Conservation (phyloP, 2,329 filamentous ascomycete genomes). For the Cordyceps tenuipes region DNA sequence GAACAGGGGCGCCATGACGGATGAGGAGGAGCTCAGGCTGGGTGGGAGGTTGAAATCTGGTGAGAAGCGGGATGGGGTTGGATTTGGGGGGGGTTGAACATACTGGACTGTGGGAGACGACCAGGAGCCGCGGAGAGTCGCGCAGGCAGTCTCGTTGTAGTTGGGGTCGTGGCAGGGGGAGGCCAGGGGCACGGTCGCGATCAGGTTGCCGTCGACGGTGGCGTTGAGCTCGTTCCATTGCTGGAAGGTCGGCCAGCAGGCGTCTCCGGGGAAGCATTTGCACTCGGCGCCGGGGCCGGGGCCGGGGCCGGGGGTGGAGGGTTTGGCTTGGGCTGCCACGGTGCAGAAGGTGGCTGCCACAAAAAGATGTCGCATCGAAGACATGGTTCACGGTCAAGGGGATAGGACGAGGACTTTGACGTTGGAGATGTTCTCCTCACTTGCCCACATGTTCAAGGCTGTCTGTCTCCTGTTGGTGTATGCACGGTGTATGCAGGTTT, state of each 20-base stretch:
- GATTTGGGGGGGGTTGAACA: conserved; percentile 4
- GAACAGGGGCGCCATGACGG: conserved; percentile 26
- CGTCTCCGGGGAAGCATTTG: conserved; percentile 12
- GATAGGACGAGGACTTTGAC: too few relatives aligned
- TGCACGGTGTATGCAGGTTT: too few relatives aligned
- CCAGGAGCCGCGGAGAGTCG: conserved; percentile 25
- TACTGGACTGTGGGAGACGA: conserved; percentile 23
- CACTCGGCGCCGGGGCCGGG: neutral
- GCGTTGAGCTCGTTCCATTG: neutral
- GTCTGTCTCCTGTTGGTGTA: too few relatives aligned
- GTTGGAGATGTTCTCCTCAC: too few relatives aligned
- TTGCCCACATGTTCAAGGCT: too few relatives aligned
- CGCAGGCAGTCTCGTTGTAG: conserved; percentile 36
- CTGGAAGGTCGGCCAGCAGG: neutral
- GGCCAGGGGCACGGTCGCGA: conserved; percentile 43
- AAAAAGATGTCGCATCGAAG: neutral
- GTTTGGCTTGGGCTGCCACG: neutral
- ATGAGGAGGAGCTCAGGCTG: conserved; percentile 13
- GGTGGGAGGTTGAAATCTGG: neutral
- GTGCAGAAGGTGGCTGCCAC: neutral
- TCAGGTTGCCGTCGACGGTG: conserved; percentile 29
- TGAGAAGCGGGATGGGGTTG: too few relatives aligned
- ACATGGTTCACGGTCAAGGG: neutral
- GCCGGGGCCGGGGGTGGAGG: too few relatives aligned
- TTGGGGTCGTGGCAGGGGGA: conserved; percentile 37